phyloP scores from a whole-genome alignment of 305 asterid genomes.

The Fraxinus platypoda region DNA sequence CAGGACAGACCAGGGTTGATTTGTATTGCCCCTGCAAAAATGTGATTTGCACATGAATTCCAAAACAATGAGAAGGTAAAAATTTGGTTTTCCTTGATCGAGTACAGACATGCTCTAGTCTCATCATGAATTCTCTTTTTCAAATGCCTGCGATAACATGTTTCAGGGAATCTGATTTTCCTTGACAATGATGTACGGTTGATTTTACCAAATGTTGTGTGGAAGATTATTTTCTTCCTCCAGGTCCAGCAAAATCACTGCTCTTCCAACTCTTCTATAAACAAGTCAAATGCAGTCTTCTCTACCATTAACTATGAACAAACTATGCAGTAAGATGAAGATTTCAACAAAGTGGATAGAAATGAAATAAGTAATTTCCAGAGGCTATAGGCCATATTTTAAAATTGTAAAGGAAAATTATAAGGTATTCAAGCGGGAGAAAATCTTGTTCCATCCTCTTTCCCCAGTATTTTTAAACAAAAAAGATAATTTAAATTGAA shows the following conservation, averaged over 20 bases:
- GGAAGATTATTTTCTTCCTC: background rate
- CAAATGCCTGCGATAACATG: background rate
- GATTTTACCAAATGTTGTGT: background rate
- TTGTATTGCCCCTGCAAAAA: constrained; percentile 92
- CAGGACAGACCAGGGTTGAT: constrained; percentile 97
- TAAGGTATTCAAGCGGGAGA: background rate
- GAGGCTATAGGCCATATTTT: background rate
- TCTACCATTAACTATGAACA: background rate
- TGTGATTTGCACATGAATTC: background rate
- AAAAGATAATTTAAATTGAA: background rate
- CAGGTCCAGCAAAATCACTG: background rate
- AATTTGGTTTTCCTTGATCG: background rate
- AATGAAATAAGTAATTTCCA: background rate
- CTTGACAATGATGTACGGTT: background rate
- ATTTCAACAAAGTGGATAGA: background rate
- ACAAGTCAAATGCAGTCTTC: background rate
- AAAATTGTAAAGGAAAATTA: background rate
- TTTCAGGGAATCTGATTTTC: background rate
- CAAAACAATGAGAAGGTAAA: background rate
- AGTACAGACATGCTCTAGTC: background rate
- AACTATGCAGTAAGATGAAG: background rate
- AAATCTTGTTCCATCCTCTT: background rate
- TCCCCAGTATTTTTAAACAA: background rate
- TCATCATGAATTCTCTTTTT: background rate
- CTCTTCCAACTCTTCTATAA: background rate